A percentile compares a stretch with the other conserved stretches of the same genome.
Evolutionary conservation across 2,329 filamentous ascomycete genomes (phyloP).

Genomic region (Cladosporium austrohemisphaericum): DNA sequence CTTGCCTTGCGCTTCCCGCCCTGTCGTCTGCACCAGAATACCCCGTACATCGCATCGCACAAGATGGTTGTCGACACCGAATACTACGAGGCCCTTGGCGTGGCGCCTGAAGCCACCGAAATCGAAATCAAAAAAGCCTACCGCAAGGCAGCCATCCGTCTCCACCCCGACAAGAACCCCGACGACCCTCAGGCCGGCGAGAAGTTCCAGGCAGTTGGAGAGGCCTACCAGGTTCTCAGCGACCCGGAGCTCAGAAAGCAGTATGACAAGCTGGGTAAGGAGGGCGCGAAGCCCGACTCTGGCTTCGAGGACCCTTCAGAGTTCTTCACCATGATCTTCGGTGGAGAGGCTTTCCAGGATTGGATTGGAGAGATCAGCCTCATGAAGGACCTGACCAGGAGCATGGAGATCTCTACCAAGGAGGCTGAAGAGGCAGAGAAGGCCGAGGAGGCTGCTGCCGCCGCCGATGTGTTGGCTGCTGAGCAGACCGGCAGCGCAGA

Average conservation of each 20-base stretch:
- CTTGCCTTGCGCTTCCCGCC: background rate
- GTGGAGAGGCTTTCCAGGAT: conserved; percentile 90
- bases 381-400: conserved; percentile 96
- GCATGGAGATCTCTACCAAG: conserved; percentile 95
- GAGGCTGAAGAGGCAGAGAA: conserved; percentile 66
- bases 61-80: conserved; percentile 93
- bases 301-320: conserved; percentile 94
- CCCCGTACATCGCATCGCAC: background rate
- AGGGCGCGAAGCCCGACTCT: conserved; percentile 81
- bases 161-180: conserved; percentile 97
- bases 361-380: conserved; percentile 97
- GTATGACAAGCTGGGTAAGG: conserved; percentile 97
- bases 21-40: background rate
- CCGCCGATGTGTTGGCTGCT: conserved; percentile 38
- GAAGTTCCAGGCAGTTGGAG: conserved; percentile 81
- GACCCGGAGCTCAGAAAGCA: conserved; percentile 80
- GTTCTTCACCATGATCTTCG: conserved; percentile 98
- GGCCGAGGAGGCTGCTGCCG: conserved; percentile 49
- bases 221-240: conserved; percentile 78
- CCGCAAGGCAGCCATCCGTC: conserved; percentile 84
- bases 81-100: conserved; percentile 80
- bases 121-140: conserved; percentile 98
- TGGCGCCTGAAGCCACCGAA: conserved; percentile 77
- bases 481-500: conserved; percentile 26
- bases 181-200: conserved; percentile 90